Evolutionary conservation across 306 rosid species (phyloP).

Genomic region (Glycine soja): DNA sequence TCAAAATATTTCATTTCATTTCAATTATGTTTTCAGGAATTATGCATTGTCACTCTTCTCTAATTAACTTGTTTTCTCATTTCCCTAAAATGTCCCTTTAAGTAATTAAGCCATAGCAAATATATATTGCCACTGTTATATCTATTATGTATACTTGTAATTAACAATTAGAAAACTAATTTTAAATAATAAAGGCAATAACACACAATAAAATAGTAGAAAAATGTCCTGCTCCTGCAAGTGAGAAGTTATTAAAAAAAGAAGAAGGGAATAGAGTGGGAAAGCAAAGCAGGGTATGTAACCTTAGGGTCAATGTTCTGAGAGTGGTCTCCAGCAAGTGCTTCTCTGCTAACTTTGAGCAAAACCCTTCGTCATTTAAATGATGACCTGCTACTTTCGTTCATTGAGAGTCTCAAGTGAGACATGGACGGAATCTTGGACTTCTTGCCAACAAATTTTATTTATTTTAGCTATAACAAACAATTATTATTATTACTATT

Average conservation of each 20-base stretch:
- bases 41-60: no score
- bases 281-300: no score
- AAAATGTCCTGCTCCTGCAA: neutral
- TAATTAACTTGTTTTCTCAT: no score
- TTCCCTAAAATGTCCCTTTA: neutral
- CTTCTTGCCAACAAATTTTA: conserved; percentile 45
- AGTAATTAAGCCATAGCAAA: neutral
- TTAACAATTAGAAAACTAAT: conserved; percentile 1
- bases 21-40: no score
- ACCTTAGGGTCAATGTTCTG: conserved; percentile 99
- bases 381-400: conserved; percentile 70
- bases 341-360: conserved; percentile 97
- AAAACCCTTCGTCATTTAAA: conserved; percentile 96
- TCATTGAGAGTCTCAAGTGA: conserved; percentile 63
- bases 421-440: conserved; percentile 64
- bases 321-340: no score
- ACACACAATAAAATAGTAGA: neutral
- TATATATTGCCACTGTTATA: neutral
- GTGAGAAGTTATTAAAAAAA: no score
- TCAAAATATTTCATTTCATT: no score
- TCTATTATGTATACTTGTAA: neutral
- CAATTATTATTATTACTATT: no score
- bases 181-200: neutral
- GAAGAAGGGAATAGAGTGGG: no score
- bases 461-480: no score